Evolutionary conservation across 495 filamentous ascomycete species (phyloP).

Genomic region (Neurospora sp.): DNA sequence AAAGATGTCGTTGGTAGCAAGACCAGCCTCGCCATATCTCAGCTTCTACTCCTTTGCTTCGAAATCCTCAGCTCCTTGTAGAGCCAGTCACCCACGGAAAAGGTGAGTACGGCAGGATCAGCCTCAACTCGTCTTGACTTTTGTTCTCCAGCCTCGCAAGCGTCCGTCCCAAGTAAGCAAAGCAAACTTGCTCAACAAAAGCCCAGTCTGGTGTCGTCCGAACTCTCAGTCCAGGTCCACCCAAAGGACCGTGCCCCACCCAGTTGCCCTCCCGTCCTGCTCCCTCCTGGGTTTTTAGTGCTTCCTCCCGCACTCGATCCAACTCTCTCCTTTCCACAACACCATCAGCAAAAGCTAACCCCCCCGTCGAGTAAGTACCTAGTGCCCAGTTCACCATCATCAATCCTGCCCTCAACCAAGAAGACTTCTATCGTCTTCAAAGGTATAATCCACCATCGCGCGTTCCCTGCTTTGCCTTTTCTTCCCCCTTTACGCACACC

Average conservation of each 20-base stretch:
- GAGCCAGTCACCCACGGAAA: neutral
- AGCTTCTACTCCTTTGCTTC: neutral
- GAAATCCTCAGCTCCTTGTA: neutral
- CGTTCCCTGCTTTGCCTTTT: neutral
- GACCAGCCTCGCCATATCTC: neutral
- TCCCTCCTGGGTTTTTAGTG: neutral
- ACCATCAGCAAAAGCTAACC: neutral
- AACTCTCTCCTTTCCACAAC: neutral
- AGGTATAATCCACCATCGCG: neutral
- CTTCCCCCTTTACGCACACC: neutral
- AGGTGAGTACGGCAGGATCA: neutral
- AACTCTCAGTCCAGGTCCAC: neutral
- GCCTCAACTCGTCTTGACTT: neutral
- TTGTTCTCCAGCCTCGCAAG: neutral
- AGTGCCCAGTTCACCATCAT: neutral
- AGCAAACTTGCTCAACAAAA: neutral
- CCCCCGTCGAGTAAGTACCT: neutral
- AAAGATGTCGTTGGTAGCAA: neutral
- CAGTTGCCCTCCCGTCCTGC: neutral
- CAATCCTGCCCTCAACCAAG: neutral
- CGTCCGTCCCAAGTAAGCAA: neutral
- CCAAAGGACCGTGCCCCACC: neutral
- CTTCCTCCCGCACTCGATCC: neutral
- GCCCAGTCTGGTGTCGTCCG: neutral
- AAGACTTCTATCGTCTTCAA: neutral